A percentile compares a stretch with the other conserved stretches of the same genome.
phyloP scores from a whole-genome alignment of 2,329 filamentous ascomycete genomes.

The Lizonia empirigonia region DNA sequence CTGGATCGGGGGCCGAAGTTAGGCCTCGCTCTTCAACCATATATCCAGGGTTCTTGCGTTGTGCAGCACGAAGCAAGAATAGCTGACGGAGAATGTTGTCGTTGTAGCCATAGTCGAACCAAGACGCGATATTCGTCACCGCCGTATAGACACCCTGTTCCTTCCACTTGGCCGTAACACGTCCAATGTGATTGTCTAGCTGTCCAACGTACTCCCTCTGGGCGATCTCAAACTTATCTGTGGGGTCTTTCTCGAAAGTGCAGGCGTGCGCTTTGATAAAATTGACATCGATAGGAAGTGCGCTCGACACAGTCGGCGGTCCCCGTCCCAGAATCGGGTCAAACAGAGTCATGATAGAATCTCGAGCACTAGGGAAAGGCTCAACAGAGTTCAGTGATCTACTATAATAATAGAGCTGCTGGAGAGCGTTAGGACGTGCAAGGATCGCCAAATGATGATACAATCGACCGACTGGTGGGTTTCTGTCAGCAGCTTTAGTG shows the following conservation, averaged over 20 bases:
- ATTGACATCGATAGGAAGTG: conserved; percentile 59
- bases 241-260: conserved; percentile 61
- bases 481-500: conserved; percentile 76
- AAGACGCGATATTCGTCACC: conserved; percentile 60
- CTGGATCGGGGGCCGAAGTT: not conserved
- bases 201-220: conserved; percentile 58
- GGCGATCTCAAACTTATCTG: conserved; percentile 55
- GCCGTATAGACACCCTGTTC: conserved; percentile 64
- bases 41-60: not conserved
- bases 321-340: not conserved
- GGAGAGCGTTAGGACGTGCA: conserved; percentile 69
- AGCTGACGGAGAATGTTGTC: conserved; percentile 47
- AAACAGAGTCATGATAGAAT: conserved; percentile 64
- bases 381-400: conserved; percentile 72
- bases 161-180: conserved; percentile 59
- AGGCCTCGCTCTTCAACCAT: conserved; percentile 9
- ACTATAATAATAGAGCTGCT: conserved; percentile 74
- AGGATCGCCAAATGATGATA: conserved; percentile 89
- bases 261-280: conserved; percentile 70
- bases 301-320: not conserved
- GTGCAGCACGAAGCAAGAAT: conserved; percentile 18
- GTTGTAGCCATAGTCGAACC: conserved; percentile 61
- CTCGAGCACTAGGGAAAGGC: conserved; percentile 70
- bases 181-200: conserved; percentile 64
- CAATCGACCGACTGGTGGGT: conserved; percentile 75